Evolutionary conservation across 2,329 filamentous ascomycete genomes (phyloP).

Genomic region (Claviceps capensis): DNA sequence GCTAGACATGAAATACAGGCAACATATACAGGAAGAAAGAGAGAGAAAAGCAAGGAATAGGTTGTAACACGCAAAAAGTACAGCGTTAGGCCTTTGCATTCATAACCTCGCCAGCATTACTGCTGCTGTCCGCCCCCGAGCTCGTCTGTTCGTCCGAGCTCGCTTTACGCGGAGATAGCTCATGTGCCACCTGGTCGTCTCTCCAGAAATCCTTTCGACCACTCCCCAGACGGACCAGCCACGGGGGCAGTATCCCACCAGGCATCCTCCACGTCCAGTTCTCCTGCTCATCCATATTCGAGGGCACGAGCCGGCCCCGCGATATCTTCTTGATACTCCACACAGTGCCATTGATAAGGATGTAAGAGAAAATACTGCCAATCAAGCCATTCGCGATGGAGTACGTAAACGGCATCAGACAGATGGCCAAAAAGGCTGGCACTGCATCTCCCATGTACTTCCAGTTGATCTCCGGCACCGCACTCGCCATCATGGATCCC

Average conservation of each 20-base stretch:
- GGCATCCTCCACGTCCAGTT: constrained; percentile 67
- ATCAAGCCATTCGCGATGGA: constrained; percentile 80
- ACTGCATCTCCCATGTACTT: constrained; percentile 70
- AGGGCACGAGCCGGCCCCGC: constrained; percentile 57
- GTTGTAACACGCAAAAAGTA: background rate
- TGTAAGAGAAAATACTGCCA: constrained; percentile 64
- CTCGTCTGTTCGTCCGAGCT: constrained; percentile 8
- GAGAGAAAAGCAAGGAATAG: background rate
- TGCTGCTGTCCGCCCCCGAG: background rate
- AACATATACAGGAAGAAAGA: background rate
- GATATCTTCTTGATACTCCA: constrained; percentile 55
- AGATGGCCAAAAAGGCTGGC: constrained; percentile 72
- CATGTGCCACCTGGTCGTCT: constrained; percentile 10
- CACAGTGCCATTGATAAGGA: constrained; percentile 57
- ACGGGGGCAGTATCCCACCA: constrained; percentile 62
- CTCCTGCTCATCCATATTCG: constrained; percentile 64
- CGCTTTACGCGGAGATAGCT: constrained; percentile 6
- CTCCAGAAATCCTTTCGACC: constrained; percentile 69
- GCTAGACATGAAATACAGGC: no score
- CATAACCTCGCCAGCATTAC: background rate
- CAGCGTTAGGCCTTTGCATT: background rate
- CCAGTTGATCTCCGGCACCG: constrained; percentile 80
- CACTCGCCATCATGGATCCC: constrained; percentile 72
- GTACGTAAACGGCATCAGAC: constrained; percentile 82
- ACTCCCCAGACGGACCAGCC: constrained; percentile 47